Percentiles rank a stretch among this genome's conserved stretches.
phyloP scores from a whole-genome alignment of 495 filamentous ascomycete species.

The Podospora tetraspora region DNA sequence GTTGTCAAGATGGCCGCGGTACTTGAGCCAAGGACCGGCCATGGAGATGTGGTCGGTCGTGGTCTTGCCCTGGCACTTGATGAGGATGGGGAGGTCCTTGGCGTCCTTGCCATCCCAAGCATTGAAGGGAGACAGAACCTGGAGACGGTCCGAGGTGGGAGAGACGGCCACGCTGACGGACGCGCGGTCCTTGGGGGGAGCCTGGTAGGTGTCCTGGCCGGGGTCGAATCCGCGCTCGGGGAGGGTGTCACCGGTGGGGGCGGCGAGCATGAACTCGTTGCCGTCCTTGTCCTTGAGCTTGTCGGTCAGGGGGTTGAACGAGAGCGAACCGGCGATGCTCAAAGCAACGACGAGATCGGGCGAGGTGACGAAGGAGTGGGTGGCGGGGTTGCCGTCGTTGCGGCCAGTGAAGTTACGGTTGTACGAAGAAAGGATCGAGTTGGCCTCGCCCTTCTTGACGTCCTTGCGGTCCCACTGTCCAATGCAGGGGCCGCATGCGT shows the following conservation, averaged over 20 bases:
- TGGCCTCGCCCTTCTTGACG: slow-evolving; percentile 93
- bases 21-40: slow-evolving; percentile 99
- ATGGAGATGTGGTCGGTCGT: slow-evolving; percentile 99
- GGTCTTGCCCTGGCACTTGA: slow-evolving; percentile 97
- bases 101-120: slow-evolving; percentile 95
- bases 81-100: slow-evolving; percentile 81
- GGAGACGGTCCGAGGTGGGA: slow-evolving; percentile 86
- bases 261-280: slow-evolving; percentile 85
- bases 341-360: slow-evolving; percentile 93
- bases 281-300: slow-evolving; percentile 92
- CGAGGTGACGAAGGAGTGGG: slow-evolving; percentile 97
- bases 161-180: slow-evolving; percentile 76
- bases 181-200: slow-evolving; percentile 75
- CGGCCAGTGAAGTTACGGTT: slow-evolving; percentile 94
- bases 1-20: slow-evolving; percentile 99
- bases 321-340: slow-evolving; percentile 81
- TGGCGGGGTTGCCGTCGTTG: slow-evolving; percentile 98
- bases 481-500: slow-evolving; percentile 80
- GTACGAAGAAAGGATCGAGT: slow-evolving; percentile 46
- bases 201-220: slow-evolving; percentile 93
- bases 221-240: slow-evolving; percentile 83
- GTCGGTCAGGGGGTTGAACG: slow-evolving; percentile 97
- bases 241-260: slow-evolving; percentile 77
- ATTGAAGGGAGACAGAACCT: slow-evolving; percentile 80
- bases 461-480: slow-evolving; percentile 93